Evolutionary conservation across 495 filamentous ascomycete species (phyloP).

Genomic region (Aspergillus carlsbadensis): DNA sequence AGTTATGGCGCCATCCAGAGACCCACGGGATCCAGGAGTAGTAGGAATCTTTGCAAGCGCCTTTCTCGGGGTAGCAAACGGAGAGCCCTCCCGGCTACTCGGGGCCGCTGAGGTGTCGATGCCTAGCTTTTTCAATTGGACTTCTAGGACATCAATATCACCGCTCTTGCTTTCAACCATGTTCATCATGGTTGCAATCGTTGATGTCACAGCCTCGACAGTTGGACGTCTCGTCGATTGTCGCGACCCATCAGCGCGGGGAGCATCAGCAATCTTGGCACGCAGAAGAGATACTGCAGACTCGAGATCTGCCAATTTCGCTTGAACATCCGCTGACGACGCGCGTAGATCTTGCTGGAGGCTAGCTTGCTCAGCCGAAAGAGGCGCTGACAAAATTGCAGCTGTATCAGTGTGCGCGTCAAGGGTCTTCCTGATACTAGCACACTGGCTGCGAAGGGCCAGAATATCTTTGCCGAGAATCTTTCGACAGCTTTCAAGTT

Average conservation of each 20-base stretch:
- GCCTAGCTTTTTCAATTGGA: constrained; percentile 72
- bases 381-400: constrained; percentile 61
- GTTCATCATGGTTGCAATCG: constrained; percentile 85
- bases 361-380: constrained; percentile 75
- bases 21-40: constrained; percentile 41
- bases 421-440: constrained; percentile 71
- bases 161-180: constrained; percentile 86
- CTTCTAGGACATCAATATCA: constrained; percentile 86
- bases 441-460: constrained; percentile 66
- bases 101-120: constrained; percentile 46
- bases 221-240: constrained; percentile 60
- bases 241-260: constrained; percentile 33
- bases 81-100: constrained; percentile 56
- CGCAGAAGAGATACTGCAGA: constrained; percentile 78
- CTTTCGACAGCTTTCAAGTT: constrained; percentile 58
- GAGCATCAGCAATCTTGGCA: constrained; percentile 64
- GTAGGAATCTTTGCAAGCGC: constrained; percentile 32
- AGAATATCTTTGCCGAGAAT: constrained; percentile 60
- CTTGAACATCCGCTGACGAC: constrained; percentile 65
- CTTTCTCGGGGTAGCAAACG: constrained; percentile 60
- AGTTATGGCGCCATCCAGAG: constrained; percentile 36
- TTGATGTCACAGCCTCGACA: constrained; percentile 85
- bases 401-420: constrained; percentile 64
- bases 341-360: constrained; percentile 82
- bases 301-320: constrained; percentile 73